Base-by-base conservation (phyloP, 2,329 filamentous ascomycete species). In the Pezizomycotina sp. region DNA sequence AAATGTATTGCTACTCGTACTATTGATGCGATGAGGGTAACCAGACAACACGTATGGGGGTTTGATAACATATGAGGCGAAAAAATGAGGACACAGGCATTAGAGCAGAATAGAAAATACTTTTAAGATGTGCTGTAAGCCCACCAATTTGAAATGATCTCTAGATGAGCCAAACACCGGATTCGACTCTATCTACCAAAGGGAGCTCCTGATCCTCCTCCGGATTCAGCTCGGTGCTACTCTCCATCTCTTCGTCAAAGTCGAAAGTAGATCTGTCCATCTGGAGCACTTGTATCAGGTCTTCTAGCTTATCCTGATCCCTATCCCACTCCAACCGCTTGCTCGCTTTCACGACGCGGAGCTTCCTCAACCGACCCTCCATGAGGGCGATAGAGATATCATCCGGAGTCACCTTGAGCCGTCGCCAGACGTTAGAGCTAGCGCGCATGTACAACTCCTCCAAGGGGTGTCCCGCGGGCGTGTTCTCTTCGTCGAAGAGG, bases 371-470 rank as follows among this genome's bases (percentile, higher is more conserved):
- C 12, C 49, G 19, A 8, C 46, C 50, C 22, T 49, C 50, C 23
- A 49, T 48, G 3, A 51, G 34, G 8, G 48, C 49, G 21, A 51
- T 51, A 24, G 47, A 51, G 5, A 52, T 47, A 19, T 52, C 48
- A 33, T 52, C 49, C 18, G 48, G 48, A 4, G 39, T 44, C n/a
- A 52, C 34, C 16, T 52, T 52, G 14, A 46, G 43, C 27, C 50
- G 47, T 3, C 46, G 42, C 2, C 50, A 48, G n/a, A 47, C 46
- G 5, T 48, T 48, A 10, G 39, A 45, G 23, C 43, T 45, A 19
- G 50, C 50, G n/a, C n/a, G n/a, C 2, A 52, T 32, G 31, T 48
- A 40, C 2, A 52, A 45, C 14, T 44, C 31, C 21, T 48, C 38
- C 7, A 52, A 38, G 8, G 50, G 50, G 34, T 52, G 50, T 7